Base-by-base conservation (phyloP, 768 basidiomycete species). In the Termitomyces sp. region DNA sequence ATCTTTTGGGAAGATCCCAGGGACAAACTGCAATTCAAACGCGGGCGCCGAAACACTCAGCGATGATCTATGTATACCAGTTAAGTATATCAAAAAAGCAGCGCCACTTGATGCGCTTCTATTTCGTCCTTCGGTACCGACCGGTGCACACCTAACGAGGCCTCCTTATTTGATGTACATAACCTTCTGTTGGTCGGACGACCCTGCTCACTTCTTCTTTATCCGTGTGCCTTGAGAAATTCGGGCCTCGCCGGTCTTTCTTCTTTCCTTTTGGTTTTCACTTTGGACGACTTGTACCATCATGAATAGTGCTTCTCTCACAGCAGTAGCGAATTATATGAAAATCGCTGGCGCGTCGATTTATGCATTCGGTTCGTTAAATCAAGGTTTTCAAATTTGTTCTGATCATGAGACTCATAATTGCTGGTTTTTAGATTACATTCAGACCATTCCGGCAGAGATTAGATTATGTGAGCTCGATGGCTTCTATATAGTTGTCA, bases 291-390 rank as follows among this genome's bases (percentile, higher is more conserved):
- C 49, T 33, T 22, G 40, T 26, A 34, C 47, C 32, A 56, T 37
- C 20, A 59, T 56, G 58, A 46, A 37, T 44, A 47, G 34, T 18
- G 40, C 51, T 32, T 55, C 39, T n/a, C 39, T 57, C 9, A 54
- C 57, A 4, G 24, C 37, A 33, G 59, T 51, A 26, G 64, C 59
- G 13, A 65, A 60, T 32, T 65, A 65, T n/a, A 30, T 65, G 62
- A 65, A 65, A 45, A 61, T 65, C 36, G 64, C 62, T 36, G 55
- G 58, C 10, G 64, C 58, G 20, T 65, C 64, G 27, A 65, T 65
- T 36, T 65, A 54, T 50, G 59, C 44, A n/a, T 65, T 65, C 30
- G 64, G 64, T 65, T 16, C 30, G 64, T 42, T 46, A 2, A 33
- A 18, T 18, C 3, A 2, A 26, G 1, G 4, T 46, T n/a, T 27